Evolutionary conservation across 257 asterid genomes (phyloP), one percentile per base, ranked within the genome.

Genomic region (Nicotiana undulata): DNA sequence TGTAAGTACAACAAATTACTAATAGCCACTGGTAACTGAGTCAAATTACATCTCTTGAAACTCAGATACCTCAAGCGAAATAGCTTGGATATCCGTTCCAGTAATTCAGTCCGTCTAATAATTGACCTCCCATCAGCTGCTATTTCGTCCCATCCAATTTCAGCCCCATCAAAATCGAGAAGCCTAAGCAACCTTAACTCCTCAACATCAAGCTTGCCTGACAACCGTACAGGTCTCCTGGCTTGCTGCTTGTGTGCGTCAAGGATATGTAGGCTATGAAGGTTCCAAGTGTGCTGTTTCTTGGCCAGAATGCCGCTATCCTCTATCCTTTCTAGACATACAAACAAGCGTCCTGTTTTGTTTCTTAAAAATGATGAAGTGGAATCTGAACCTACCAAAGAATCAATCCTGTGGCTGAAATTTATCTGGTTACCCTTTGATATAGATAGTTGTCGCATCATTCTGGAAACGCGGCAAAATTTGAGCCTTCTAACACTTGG

Each of bases 61-160:
- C 84, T 76, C 66, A 85, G 56, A 60, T 85, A 82, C 24, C 82
- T 79, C 76, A 85, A 46, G 59, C 82, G 80, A 55, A 74, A 46
- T 8, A 85, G 80, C 20, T 56, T 53, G 24, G 77, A 77, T 4
- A 84, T 18, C 15, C 17, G 51, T 34, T 51, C 49, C 1, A 56
- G 28, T 51, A 17, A 12, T 46, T 4, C 9, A 0, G 1, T 7
- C 4, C 4, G 40, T 18, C 15, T 12, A 15, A 22, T 24, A 5
- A 4, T 32, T 4, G 40, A 32, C 6, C 5, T 32, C 40, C 40
- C 22, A 53, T 53, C 59, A 53, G 1, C 59, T 53, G 61, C 1
- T 0, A 55, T 13, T 4, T 55, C 3, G 20, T 55, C 10, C 22
- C 22, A 55, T 28, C 58, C 37, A 51, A 18, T 17, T 12, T 13